Percentiles rank a stretch among this genome's conserved stretches.
Conservation (phyloP, 2,329 filamentous ascomycete species). For the Beauveria brongniartii region DNA sequence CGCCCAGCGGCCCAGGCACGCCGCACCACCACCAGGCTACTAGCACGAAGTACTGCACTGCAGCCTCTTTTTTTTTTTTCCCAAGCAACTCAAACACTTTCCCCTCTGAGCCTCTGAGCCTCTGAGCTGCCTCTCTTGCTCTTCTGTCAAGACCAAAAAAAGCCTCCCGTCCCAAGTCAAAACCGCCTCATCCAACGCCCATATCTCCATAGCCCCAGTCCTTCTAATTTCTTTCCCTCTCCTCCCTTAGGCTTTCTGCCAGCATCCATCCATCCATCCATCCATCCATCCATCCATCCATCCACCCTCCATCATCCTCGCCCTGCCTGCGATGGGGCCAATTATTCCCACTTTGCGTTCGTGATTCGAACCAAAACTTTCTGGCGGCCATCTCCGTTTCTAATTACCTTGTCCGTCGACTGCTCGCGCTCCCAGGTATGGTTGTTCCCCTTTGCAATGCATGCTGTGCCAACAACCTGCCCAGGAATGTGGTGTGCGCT, state of each 20-base stretch:
- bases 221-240: constrained; percentile 6
- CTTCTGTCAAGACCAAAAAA: background rate
- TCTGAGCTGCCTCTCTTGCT: background rate
- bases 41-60: background rate
- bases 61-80: background rate
- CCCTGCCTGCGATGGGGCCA: background rate
- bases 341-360: background rate
- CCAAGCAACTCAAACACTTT: too few relatives aligned
- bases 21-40: background rate
- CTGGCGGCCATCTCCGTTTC: constrained; percentile 1
- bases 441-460: background rate
- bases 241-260: background rate
- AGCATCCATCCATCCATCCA: background rate
- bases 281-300: background rate
- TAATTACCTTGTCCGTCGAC: background rate
- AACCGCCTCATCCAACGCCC: constrained; percentile 1
- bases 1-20: background rate
- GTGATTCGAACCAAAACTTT: background rate
- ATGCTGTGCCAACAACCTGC: background rate
- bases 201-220: constrained; percentile 9
- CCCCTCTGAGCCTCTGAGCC: background rate
- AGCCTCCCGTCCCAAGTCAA: background rate
- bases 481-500: constrained; percentile 1
- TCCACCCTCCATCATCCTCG: background rate
- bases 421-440: background rate